Base-by-base conservation (phyloP, 139 green algal species). In the Chlorella sp. region DNA sequence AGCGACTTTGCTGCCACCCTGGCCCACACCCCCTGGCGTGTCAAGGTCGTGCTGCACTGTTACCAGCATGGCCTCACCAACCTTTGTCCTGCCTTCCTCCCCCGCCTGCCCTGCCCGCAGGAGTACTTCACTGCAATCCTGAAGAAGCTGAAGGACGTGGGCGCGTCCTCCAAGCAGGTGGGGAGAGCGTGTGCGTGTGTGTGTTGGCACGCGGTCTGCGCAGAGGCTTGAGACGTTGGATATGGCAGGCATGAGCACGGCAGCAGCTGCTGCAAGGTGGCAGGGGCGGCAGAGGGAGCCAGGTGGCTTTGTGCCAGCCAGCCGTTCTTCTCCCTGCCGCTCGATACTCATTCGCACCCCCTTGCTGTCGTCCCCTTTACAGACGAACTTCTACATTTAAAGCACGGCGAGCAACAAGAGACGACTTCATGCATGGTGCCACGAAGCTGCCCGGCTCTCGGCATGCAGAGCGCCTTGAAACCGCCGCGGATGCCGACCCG, bases 71-170 rank as follows among this genome's bases (percentile, higher is more conserved):
- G n/a, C n/a, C n/a, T n/a, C n/a, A n/a, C n/a, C n/a, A n/a, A n/a
- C n/a, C n/a, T n/a, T n/a, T n/a, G n/a, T n/a, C n/a, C n/a, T n/a
- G n/a, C n/a, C 77, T 18, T 83, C 15, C 77, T 36, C 40, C 40
- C 60, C 60, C 18, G 60, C 60, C 60, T 68, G 60, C 60, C 60
- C 24, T 48, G 0, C 36, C 18, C 92, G 40, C 92, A 97, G 90
- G 97, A 99, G 91, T 99, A 99, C 96, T 99, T 97, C 92, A 93
- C 86, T 11, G 89, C 89, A 76, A 99, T 99, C 91, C 89, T 99
- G 71, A 99, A 99, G 93, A 99, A 99, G 95, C 96, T 99, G 24
- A 99, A 99, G 94, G 95, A 99, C 88, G 96, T 99, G n/a, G 98
- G 97, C 21, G 98, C 97, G 21, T 91, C 96, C 36, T 92, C 89